Conservation (phyloP, 1,139 yeast genomes). For the Debaryomyces sp. region DNA sequence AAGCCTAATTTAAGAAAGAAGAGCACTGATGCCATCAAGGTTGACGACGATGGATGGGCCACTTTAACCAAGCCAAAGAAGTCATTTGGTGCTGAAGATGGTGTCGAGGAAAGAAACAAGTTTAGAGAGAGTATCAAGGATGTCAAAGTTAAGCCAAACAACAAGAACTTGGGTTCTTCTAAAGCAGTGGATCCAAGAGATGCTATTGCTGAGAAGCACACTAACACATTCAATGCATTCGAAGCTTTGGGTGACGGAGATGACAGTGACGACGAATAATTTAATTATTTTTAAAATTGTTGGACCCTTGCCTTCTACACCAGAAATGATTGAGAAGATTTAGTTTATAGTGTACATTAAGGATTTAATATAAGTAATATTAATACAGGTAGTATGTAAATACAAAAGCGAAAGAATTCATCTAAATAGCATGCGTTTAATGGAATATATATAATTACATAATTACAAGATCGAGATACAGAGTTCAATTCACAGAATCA, state of each 20-base stretch:
- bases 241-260: slow-evolving; percentile 73
- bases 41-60: slow-evolving; percentile 84
- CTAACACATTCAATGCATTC: slow-evolving; percentile 72
- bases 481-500: neutral
- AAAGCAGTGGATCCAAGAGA: slow-evolving; percentile 76
- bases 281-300: neutral
- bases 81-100: slow-evolving; percentile 53
- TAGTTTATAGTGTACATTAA: slow-evolving; percentile 12
- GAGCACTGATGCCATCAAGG: slow-evolving; percentile 55
- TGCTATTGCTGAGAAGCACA: slow-evolving; percentile 66
- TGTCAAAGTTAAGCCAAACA: slow-evolving; percentile 65
- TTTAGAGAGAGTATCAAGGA: slow-evolving; percentile 51
- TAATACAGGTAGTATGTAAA: neutral
- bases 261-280: slow-evolving; percentile 43
- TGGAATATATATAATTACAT: neutral
- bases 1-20: slow-evolving; percentile 62
- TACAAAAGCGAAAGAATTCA: neutral
- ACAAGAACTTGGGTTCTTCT: slow-evolving; percentile 72
- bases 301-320: neutral
- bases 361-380: slow-evolving; percentile 6
- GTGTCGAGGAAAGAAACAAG: slow-evolving; percentile 47
- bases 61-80: slow-evolving; percentile 57
- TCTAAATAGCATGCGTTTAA: neutral
- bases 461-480: neutral
- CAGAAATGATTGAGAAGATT: slow-evolving; percentile 3